Percentiles rank a stretch among this genome's conserved stretches.
Conservation (phyloP, 2,329 filamentous ascomycete genomes). For the Talaromyces amestolkiae region DNA sequence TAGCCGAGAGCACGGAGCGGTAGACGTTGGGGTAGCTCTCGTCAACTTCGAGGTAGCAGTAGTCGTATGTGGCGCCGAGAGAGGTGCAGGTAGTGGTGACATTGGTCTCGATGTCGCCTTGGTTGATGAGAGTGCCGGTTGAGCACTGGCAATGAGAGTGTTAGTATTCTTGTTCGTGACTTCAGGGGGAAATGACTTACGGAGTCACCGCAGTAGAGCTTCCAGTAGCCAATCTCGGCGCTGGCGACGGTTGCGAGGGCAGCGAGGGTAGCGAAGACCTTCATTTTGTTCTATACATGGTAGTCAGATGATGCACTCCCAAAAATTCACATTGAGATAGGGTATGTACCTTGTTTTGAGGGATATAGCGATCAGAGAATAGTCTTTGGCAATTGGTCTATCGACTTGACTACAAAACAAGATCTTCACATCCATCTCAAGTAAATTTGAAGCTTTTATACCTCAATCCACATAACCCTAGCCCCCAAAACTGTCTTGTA, state of each 20-base stretch:
- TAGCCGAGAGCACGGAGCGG: neutral
- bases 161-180: neutral
- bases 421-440: neutral
- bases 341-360: neutral
- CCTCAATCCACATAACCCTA: neutral
- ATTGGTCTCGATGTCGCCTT: neutral
- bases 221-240: neutral
- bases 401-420: neutral
- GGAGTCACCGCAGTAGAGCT: neutral
- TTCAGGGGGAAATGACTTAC: neutral
- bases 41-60: neutral
- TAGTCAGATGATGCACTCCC: neutral
- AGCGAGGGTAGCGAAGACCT: neutral
- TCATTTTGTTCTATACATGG: neutral
- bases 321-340: too few relatives aligned
- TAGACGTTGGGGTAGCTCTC: neutral
- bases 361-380: too few relatives aligned
- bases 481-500: neutral
- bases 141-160: neutral
- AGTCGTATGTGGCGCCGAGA: neutral
- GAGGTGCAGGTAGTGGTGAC: neutral
- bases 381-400: neutral
- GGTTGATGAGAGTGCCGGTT: neutral
- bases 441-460: neutral
- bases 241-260: neutral